Base-by-base conservation (phyloP, 2,329 filamentous ascomycete genomes). In the Colletotrichum orbiculare region DNA sequence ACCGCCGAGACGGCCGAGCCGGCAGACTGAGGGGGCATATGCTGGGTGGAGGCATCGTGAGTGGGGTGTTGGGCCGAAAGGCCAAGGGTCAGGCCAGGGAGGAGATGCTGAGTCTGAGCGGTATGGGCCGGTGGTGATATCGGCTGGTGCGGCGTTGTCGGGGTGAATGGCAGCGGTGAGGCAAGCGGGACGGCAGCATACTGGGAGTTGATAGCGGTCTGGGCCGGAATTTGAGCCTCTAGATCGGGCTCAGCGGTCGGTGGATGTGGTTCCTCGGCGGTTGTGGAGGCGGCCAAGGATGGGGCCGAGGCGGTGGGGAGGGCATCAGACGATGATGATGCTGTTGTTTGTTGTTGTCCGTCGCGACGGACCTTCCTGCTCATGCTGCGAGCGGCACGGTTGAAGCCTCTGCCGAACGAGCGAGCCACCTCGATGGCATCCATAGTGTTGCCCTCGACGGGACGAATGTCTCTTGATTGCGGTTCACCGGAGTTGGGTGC, bases 321-420 rank as follows among this genome's bases (percentile, higher is more conserved):
- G 34, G 48, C 41, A 50, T 59, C 48, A 54, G 55, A 41, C 25
- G 54, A 39, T 47, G 54, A 49, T 49, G 54, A 57, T 48, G 54
- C 39, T 48, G 45, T 34, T 37, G 54, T 34, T 63, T 39, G 34
- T 15, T 17, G 49, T 25, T 58, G 37, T 43, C 12, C 52, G 15
- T 54, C 60, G 15, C n/a, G 60, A 12, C 62, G 64, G n/a, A 59
- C n/a, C 43, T 39, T 55, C 9, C 37, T 64, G 54, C 60, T 60
- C 25, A 66, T 45, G 33, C 64, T 38, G 38, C 64, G 64, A 15
- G 64, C 64, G 37, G 54, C 64, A 41, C 64, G 64, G 38, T 57
- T 55, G 54, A 66, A 59, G 48, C 60, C 54, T 46, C 60, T 63
- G 35, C 64, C 59, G 15, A 66, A 66, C 8, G 59, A 63, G 48